Evolutionary conservation across 768 basidiomycete species (phyloP).

Genomic region (Solioccasus polychromus): DNA sequence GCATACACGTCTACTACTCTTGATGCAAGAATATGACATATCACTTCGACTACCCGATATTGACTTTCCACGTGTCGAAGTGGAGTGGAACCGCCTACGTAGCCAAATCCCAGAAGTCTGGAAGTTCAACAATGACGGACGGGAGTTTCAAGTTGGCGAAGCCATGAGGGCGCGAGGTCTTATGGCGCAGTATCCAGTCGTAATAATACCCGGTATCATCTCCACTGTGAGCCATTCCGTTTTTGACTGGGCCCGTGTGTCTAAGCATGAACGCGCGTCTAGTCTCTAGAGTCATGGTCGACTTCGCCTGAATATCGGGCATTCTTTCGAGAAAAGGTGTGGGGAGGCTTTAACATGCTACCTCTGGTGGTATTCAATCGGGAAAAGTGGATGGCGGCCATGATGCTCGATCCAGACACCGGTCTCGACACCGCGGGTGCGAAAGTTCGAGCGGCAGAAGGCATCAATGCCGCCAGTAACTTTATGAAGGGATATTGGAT

Average conservation of each 20-base stretch:
- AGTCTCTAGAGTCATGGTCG: constrained; percentile 93
- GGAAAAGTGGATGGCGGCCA: constrained; percentile 85
- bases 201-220: constrained; percentile 87
- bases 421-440: constrained; percentile 85
- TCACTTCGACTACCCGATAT: constrained; percentile 59
- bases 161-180: constrained; percentile 61
- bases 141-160: constrained; percentile 79
- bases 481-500: constrained; percentile 94
- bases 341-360: constrained; percentile 81
- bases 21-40: constrained; percentile 72
- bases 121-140: constrained; percentile 77
- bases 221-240: constrained; percentile 61
- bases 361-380: constrained; percentile 80
- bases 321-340: constrained; percentile 89
- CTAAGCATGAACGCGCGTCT: background rate
- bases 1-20: constrained; percentile 60
- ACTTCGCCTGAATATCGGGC: constrained; percentile 79
- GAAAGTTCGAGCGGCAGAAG: constrained; percentile 90
- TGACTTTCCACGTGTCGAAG: constrained; percentile 65
- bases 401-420: constrained; percentile 88
- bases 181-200: constrained; percentile 70
- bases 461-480: constrained; percentile 83
- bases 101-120: constrained; percentile 75
- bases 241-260: background rate
- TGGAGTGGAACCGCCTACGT: constrained; percentile 67